phyloP scores from a whole-genome alignment of 176 grass and related monocot species.

The Guadua angustifolia region DNA sequence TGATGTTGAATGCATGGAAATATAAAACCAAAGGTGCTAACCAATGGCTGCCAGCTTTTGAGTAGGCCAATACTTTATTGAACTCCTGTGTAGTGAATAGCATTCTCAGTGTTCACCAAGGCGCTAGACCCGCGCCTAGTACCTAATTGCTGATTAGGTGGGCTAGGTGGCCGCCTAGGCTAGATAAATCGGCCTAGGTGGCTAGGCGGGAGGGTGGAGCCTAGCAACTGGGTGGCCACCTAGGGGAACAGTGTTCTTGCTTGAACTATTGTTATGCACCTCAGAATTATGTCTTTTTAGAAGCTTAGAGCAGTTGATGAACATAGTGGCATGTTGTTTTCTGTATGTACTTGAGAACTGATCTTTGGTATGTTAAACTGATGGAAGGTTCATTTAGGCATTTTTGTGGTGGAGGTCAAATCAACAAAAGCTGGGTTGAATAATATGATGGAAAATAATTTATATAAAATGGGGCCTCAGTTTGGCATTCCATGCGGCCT shows the following conservation, averaged over 20 bases:
- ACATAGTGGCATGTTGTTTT: background rate
- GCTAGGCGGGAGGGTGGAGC: too few relatives aligned
- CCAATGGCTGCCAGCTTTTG: background rate
- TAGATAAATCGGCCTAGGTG: too few relatives aligned
- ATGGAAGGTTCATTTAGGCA: background rate
- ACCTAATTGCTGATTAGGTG: too few relatives aligned
- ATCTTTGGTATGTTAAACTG: background rate
- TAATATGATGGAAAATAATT: background rate
- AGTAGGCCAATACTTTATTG: background rate
- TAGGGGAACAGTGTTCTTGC: background rate
- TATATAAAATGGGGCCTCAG: background rate
- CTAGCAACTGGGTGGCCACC: too few relatives aligned
- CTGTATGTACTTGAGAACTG: background rate
- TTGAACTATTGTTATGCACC: constrained; percentile 3
- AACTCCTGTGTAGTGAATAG: background rate
- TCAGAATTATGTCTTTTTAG: background rate
- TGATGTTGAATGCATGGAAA: background rate
- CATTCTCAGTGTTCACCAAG: too few relatives aligned
- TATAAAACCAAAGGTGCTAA: background rate
- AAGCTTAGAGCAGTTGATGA: background rate
- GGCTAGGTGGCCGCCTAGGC: too few relatives aligned
- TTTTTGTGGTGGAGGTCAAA: background rate
- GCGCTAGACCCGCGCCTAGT: too few relatives aligned
- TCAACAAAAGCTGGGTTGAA: background rate
- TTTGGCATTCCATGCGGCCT: background rate